Conservation (phyloP, 2,329 filamentous ascomycete species). For the Aaosphaeria arxii region DNA sequence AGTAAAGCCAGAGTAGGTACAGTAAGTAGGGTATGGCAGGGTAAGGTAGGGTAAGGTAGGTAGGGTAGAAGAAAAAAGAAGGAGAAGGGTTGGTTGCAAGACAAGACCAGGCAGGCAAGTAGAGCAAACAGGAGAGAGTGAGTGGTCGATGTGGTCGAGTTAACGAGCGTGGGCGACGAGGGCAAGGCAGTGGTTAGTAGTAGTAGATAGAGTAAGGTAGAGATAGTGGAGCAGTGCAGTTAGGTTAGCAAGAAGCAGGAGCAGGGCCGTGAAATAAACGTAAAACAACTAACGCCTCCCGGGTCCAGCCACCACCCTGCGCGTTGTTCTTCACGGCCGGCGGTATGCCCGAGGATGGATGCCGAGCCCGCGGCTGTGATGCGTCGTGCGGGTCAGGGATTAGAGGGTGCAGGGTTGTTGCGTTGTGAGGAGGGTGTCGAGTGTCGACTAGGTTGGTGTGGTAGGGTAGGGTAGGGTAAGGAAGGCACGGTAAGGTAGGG, state of each 20-base stretch:
- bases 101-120: no score
- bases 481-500: no score
- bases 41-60: neutral
- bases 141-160: neutral
- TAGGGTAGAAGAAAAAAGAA: no score
- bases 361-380: conserved; percentile 22
- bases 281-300: conserved; percentile 35
- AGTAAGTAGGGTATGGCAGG: neutral
- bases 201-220: neutral
- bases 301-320: conserved; percentile 29
- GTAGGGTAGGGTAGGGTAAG: no score
- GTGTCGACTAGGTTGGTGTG: no score
- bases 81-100: no score
- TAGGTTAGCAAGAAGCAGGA: conserved; percentile 20
- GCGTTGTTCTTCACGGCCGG: conserved; percentile 23
- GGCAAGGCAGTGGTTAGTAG: neutral
- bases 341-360: conserved; percentile 21
- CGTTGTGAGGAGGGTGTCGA: no score
- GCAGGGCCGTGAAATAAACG: conserved; percentile 36
- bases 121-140: no score
- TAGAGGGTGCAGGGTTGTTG: neutral
- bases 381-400: conserved; percentile 16
- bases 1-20: neutral
- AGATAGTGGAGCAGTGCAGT: conserved; percentile 2
- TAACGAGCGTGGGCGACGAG: neutral